These are phyloP conservation scores for Stevia rebaudiana DNA, from an alignment of 140 eudicot species.

Conservation along the genomic window DNA sequence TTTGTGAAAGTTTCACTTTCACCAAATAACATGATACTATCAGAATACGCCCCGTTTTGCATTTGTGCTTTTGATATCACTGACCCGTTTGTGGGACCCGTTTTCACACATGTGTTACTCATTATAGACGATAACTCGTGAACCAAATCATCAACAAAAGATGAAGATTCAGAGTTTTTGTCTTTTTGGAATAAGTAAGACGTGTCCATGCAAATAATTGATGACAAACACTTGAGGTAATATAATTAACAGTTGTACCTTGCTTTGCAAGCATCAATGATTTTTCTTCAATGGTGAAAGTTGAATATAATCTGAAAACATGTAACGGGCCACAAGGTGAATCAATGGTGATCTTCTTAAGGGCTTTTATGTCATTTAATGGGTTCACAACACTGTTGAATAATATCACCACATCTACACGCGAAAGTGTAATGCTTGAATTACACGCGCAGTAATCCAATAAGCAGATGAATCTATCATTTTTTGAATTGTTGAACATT, in stretches of 20 bases:
- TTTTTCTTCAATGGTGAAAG: constrained; percentile 67
- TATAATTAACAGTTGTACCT: constrained; percentile 32
- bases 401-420: constrained; percentile 46
- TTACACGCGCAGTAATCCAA: constrained; percentile 49
- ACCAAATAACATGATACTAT: constrained; percentile 34
- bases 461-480: constrained; percentile 38
- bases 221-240: constrained; percentile 31
- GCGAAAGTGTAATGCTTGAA: constrained; percentile 32
- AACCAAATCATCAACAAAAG: constrained; percentile 34
- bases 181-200: constrained; percentile 34
- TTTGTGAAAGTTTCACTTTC: constrained; percentile 35
- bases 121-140: constrained; percentile 39
- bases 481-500: constrained; percentile 32
- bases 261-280: constrained; percentile 45
- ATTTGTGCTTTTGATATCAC: constrained; percentile 32
- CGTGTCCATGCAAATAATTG: constrained; percentile 55
- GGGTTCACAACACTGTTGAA: constrained; percentile 78
- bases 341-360: constrained; percentile 42
- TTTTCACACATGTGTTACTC: constrained; percentile 5
- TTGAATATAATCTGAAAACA: constrained; percentile 55
- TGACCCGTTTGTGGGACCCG: constrained; percentile 11
- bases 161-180: constrained; percentile 12
- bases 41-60: constrained; percentile 29
- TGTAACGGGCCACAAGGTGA: constrained; percentile 37
- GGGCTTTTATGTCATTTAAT: constrained; percentile 40